Evolutionary conservation across 75 land plant genomes (phyloP), one percentile per base, ranked within the genome.

Genomic region (Ceratopteris richardii): DNA sequence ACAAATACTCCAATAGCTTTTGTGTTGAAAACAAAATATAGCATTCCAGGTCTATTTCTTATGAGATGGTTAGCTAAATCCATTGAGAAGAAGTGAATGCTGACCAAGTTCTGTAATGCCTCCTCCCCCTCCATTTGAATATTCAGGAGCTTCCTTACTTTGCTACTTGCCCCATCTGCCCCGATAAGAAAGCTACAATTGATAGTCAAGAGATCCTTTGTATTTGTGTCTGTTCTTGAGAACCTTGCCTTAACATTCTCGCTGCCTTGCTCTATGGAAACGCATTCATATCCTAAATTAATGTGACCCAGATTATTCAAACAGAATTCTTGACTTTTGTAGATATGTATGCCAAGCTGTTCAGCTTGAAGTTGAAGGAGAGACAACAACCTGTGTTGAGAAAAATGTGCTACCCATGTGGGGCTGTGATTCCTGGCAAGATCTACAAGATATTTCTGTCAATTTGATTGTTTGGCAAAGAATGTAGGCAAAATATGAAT

Each of bases 1-100:
- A 94, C 96, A 58, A 94, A 79, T n/a, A 90, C 96, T 10, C 93
- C 90, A 62, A 94, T 90, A 26, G 78, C 83, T 51, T 72, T 74
- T 16, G 82, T 72, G 56, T 90, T 94, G 67, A 90, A 94, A 36
- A 94, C 82, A 62, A 94, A 94, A 61, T 80, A 94, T 16, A 94
- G 71, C 96, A 89, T 89, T 59, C 96, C 98, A 21, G 98, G 98
- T 57, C 84, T 81, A 14, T 81, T 61, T 44, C 76, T 52, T 5
- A 57, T 51, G 36, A 94, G 65, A 54, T 72, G 75, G 22, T 72
- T 36, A 11, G 92, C 96, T 27, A 94, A 82, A 33, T 83, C 70
- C 55, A 48, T 62, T 47, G 96, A 86, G n/a, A 77, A 36, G 55
- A 94, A 94, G 55, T 94, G 98, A 14, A 94, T 70, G 66, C 91